Evolutionary conservation across 2,329 filamentous ascomycete species (phyloP), one percentile per base, ranked within the genome.

Genomic region (Calonectria fujianensis): DNA sequence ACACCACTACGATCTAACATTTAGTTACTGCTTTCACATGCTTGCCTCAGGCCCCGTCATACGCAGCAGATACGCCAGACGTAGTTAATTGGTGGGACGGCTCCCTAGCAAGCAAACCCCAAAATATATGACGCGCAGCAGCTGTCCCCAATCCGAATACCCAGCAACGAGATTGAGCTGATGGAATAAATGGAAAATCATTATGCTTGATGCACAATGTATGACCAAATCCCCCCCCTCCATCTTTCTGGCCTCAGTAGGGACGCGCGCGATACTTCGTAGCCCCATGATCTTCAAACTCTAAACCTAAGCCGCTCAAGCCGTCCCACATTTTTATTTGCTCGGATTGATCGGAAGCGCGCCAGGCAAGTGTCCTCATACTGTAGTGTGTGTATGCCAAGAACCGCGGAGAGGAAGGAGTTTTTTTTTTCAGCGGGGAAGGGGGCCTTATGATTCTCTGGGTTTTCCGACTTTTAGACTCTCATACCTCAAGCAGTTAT

Each of bases 11-110:
- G 32, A 14, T 6, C 41, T 9, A 31, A 61, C n/a, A 24, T 48
- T 48, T 9, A 32, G 45, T 45, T 69, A 6, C 32, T 13, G 35
- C 24, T 48, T 61, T 61, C 52, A 61, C 67, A 69, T 69, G 67
- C 31, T 50, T 39, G 24, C 67, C 61, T 65, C 35, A 24, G 24
- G 24, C 24, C 24, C 24, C 24, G 24, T 24, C 24, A 24, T 24
- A 24, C 24, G 24, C 24, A 16, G 32, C 16, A 63, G 27, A 27
- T 27, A 64, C 39, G 59, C 32, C 39, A 64, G 37, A 29, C 10
- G 29, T 48, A 18, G 3, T 45, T 16, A 10, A 50, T 50, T 65
- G 29, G 35, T 29, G 37, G 57, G 57, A 63, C 57, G 27, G 14
- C 13, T 24, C 13, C 6, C 24, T 37, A n/a, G 20, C 20, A 48